phyloP scores from a whole-genome alignment of 2,329 filamentous ascomycete species.

The Chrysosporium keratinophilum region DNA sequence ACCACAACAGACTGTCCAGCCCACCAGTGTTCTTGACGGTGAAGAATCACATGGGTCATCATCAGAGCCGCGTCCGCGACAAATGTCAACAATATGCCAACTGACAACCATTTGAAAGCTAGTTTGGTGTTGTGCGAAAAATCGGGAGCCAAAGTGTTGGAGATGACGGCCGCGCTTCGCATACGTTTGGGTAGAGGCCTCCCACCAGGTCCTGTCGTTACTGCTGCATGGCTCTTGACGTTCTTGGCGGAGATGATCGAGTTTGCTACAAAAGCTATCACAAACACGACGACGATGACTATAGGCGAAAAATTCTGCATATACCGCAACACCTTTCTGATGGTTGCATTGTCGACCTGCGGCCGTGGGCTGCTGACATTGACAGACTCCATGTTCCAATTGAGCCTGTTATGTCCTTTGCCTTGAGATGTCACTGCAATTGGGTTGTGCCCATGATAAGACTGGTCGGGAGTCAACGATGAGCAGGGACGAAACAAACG shows the following conservation, averaged over 20 bases:
- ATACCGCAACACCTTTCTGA: conserved; percentile 36
- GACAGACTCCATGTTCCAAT: conserved; percentile 14
- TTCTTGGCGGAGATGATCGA: conserved; percentile 47
- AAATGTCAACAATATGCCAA: conserved; percentile 62
- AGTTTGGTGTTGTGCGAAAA: conserved; percentile 59
- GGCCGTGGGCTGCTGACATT: conserved; percentile 11
- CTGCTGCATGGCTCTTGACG: conserved; percentile 38
- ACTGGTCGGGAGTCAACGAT: neutral
- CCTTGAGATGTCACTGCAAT: conserved; percentile 12
- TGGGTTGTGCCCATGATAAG: conserved; percentile 13
- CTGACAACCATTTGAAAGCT: conserved; percentile 65
- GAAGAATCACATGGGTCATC: conserved; percentile 60
- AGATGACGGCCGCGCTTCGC: conserved; percentile 40
- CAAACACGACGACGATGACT: conserved; percentile 53
- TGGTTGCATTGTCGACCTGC: conserved; percentile 28
- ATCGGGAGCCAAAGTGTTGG: conserved; percentile 41
- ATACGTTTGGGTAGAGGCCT: conserved; percentile 67
- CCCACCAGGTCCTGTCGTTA: conserved; percentile 66
- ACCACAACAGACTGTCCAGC: conserved; percentile 68
- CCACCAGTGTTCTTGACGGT: conserved; percentile 63
- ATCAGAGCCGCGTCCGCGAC: conserved; percentile 63
- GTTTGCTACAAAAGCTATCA: conserved; percentile 50
- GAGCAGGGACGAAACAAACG: neutral
- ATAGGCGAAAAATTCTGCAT: conserved; percentile 54
- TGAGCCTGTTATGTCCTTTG: conserved; percentile 7